A percentile compares a stretch with the other conserved stretches of the same genome.
Evolutionary conservation across 2,329 filamentous ascomycete genomes (phyloP).

Genomic region (Verticillium isaacii): DNA sequence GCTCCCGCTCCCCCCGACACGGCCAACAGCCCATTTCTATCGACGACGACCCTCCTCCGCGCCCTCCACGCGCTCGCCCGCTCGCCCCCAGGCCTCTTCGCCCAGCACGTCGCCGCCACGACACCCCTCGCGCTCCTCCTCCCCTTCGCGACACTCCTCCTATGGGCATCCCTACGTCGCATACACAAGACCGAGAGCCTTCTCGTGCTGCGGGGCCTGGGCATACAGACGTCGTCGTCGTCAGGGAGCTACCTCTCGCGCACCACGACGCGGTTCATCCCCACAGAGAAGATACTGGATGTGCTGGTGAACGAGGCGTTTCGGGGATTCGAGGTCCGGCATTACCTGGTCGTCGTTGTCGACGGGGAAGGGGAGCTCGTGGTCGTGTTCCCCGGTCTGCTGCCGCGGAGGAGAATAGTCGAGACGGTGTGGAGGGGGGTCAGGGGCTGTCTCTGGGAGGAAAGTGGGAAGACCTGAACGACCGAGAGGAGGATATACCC

Average conservation of each 20-base stretch:
- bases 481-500: conserved; percentile 1
- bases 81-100: conserved; percentile 25
- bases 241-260: conserved; percentile 59
- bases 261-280: conserved; percentile 61
- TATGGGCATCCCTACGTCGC: conserved; percentile 41
- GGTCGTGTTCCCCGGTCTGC: conserved; percentile 83
- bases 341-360: conserved; percentile 86
- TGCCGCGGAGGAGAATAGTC: conserved; percentile 70
- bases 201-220: conserved; percentile 81
- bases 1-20: conserved; percentile 5
- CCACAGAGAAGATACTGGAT: conserved; percentile 87
- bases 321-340: conserved; percentile 82
- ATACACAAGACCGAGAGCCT: conserved; percentile 71
- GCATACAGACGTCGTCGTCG: conserved; percentile 79
- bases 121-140: conserved; percentile 35
- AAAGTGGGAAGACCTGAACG: conserved; percentile 8
- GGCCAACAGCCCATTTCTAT: conserved; percentile 2
- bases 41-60: conserved; percentile 7
- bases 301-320: conserved; percentile 95
- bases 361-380: conserved; percentile 84
- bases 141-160: conserved; percentile 25
- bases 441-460: conserved; percentile 75
- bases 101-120: conserved; percentile 23
- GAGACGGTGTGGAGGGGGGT: conserved; percentile 89
- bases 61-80: conserved; percentile 16